These are phyloP conservation scores for Nepenthes alata DNA, from an alignment of 179 eudicot species.

Conservation along the genomic window DNA sequence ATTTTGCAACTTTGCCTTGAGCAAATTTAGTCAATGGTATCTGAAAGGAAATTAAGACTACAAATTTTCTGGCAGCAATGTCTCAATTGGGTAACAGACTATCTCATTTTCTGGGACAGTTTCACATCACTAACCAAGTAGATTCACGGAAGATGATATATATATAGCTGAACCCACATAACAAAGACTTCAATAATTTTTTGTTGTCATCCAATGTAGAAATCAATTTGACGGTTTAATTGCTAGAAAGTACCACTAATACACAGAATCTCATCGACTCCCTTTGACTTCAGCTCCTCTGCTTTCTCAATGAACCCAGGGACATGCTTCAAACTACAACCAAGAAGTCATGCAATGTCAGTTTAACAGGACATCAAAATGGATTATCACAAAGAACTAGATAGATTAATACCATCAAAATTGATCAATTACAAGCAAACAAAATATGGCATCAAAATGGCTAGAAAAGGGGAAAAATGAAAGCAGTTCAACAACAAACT, in stretches of 20 bases:
- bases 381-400: background rate
- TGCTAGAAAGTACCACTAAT: conserved; percentile 45
- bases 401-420: background rate
- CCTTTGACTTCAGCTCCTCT: conserved; percentile 75
- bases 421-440: background rate
- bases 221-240: background rate
- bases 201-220: background rate
- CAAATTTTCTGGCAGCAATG: background rate
- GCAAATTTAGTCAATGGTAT: too few species aligned
- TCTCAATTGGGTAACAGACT: background rate
- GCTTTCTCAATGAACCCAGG: conserved; percentile 75
- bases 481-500: background rate
- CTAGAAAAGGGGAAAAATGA: background rate
- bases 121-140: too few species aligned
- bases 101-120: background rate
- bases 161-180: too few species aligned
- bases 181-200: too few species aligned
- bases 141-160: too few species aligned
- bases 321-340: conserved; percentile 58
- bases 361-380: background rate
- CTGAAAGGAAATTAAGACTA: background rate
- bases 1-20: background rate
- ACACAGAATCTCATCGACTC: conserved; percentile 64
- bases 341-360: background rate
- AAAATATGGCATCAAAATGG: background rate